Evolutionary conservation across 2,329 filamentous ascomycete genomes (phyloP).

Genomic region (Trichoderma hamatum): DNA sequence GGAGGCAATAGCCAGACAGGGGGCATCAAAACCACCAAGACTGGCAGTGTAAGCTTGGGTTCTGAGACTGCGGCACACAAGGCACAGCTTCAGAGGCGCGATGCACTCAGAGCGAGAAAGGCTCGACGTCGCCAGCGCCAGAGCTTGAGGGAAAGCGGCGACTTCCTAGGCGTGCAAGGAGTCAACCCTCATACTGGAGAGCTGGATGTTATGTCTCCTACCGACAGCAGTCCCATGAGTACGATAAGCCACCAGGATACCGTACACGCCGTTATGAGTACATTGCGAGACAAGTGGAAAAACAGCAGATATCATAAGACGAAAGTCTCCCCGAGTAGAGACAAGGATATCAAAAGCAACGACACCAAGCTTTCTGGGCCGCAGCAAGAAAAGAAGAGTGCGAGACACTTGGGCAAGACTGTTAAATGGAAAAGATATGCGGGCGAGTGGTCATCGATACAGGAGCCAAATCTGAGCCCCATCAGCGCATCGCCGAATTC

Average conservation of each 20-base stretch:
- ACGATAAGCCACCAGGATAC: constrained; percentile 37
- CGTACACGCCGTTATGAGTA: constrained; percentile 38
- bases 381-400: constrained; percentile 45
- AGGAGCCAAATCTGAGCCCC: constrained; percentile 53
- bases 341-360: constrained; percentile 31
- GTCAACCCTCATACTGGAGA: constrained; percentile 60
- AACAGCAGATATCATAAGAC: constrained; percentile 40
- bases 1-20: background rate
- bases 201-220: constrained; percentile 55
- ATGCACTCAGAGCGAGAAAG: constrained; percentile 37
- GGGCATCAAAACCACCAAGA: background rate
- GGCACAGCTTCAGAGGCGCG: background rate
- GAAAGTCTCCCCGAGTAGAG: constrained; percentile 48
- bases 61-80: background rate
- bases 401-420: constrained; percentile 37
- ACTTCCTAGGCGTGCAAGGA: constrained; percentile 62
- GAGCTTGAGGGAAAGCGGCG: constrained; percentile 56
- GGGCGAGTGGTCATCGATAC: constrained; percentile 55
- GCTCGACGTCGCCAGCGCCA: constrained; percentile 46
- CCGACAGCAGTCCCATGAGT: constrained; percentile 48
- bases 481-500: constrained; percentile 41
- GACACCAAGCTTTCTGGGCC: constrained; percentile 49
- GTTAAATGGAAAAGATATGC: constrained; percentile 51
- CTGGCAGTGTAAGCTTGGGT: background rate
- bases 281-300: constrained; percentile 40